Conservation (phyloP, 2,329 filamentous ascomycete species). For the Xylaria sp. region DNA sequence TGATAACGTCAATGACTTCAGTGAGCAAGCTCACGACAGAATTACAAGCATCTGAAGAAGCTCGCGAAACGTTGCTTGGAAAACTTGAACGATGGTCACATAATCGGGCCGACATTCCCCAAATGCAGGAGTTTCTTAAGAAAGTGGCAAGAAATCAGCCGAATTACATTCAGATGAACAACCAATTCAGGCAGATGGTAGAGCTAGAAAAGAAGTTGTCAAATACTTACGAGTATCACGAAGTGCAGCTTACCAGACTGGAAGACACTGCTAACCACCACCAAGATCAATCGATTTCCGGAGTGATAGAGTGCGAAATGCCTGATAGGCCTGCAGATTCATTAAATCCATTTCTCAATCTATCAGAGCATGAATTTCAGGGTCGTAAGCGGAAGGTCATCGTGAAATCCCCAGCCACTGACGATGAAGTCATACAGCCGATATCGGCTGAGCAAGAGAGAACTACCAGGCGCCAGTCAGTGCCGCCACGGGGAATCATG, state of each 20-base stretch:
- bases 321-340: neutral
- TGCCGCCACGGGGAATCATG: constrained; percentile 33
- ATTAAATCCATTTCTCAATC: neutral
- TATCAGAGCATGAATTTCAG: neutral
- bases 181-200: constrained; percentile 24
- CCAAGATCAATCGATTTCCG: neutral
- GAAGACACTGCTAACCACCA: neutral
- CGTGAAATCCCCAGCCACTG: constrained; percentile 28
- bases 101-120: constrained; percentile 20
- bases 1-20: constrained; percentile 7
- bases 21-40: constrained; percentile 16
- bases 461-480: constrained; percentile 29
- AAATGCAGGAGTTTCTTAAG: constrained; percentile 25
- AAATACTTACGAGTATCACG: constrained; percentile 22
- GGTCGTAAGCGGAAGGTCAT: constrained; percentile 29
- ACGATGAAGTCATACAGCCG: constrained; percentile 26
- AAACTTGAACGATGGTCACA: constrained; percentile 28
- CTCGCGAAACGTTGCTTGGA: constrained; percentile 13
- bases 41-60: constrained; percentile 13
- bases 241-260: constrained; percentile 1
- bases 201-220: constrained; percentile 27
- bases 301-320: neutral
- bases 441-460: constrained; percentile 36
- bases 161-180: constrained; percentile 18
- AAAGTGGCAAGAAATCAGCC: constrained; percentile 23